Conservation (phyloP, 2,329 filamentous ascomycete genomes). For the Claviceps cyperi region DNA sequence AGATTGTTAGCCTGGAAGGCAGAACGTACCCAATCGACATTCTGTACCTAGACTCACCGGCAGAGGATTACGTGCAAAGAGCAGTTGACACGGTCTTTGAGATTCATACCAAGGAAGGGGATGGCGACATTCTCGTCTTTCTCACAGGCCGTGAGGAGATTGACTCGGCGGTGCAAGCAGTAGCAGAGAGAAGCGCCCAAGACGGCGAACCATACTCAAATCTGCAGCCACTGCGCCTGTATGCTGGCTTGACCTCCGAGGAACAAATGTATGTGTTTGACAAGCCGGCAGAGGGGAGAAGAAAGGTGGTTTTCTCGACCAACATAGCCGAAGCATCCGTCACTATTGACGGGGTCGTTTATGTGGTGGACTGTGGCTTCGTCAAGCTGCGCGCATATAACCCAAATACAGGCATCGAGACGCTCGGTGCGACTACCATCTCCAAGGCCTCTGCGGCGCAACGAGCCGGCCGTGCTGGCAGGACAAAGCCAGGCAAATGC, state of each 20-base stretch:
- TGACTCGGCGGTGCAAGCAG: slow-evolving; percentile 62
- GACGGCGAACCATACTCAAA: slow-evolving; percentile 26
- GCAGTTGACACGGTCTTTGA: slow-evolving; percentile 73
- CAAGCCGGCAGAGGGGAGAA: slow-evolving; percentile 60
- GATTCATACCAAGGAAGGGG: slow-evolving; percentile 66
- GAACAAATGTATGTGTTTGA: slow-evolving; percentile 95
- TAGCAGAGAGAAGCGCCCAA: slow-evolving; percentile 55
- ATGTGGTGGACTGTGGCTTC: slow-evolving; percentile 80
- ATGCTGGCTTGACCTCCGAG: slow-evolving; percentile 76
- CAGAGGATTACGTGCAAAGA: slow-evolving; percentile 76
- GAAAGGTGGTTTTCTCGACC: slow-evolving; percentile 86
- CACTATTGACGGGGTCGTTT: slow-evolving; percentile 83
- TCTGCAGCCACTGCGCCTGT: slow-evolving; percentile 51
- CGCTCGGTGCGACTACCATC: slow-evolving; percentile 64
- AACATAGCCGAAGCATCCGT: slow-evolving; percentile 96
- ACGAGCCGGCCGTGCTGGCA: slow-evolving; percentile 75
- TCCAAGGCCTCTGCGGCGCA: slow-evolving; percentile 91
- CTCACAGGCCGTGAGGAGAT: slow-evolving; percentile 90
- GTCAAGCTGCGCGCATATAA: slow-evolving; percentile 83
- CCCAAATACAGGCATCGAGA: slow-evolving; percentile 73
- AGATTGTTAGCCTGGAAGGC: slow-evolving; percentile 73
- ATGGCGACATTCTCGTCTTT: slow-evolving; percentile 84
- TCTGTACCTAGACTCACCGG: slow-evolving; percentile 62
- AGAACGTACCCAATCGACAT: slow-evolving; percentile 80
- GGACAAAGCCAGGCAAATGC: slow-evolving; percentile 84